A percentile compares a stretch with the other conserved stretches of the same genome.
These are phyloP conservation scores for Solanum raphanifolium DNA, from an alignment of 257 asterid species.

Conservation along the genomic window DNA sequence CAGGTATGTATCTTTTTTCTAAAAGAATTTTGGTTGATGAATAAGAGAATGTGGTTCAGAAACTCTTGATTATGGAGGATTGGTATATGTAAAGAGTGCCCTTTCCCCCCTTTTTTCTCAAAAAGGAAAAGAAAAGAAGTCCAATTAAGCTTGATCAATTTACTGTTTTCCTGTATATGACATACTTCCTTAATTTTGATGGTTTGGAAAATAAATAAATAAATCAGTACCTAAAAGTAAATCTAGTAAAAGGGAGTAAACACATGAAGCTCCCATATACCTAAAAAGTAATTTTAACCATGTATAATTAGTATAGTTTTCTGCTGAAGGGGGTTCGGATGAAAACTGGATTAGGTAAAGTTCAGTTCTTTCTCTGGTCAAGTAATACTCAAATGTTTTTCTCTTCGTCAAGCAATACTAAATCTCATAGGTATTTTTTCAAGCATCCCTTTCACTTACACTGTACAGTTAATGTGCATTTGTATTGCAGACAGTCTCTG, in stretches of 20 bases:
- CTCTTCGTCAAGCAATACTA: background rate
- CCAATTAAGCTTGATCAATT: background rate
- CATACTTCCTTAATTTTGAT: background rate
- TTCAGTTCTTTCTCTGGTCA: background rate
- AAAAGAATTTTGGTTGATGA: background rate
- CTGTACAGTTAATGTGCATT: background rate
- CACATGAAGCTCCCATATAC: background rate
- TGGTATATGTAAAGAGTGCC: background rate
- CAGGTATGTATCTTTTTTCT: slow-evolving; percentile 34
- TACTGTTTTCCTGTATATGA: background rate
- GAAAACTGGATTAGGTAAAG: background rate
- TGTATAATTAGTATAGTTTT: background rate
- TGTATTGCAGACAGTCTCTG: background rate
- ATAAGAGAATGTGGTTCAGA: background rate
- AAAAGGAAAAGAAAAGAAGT: background rate
- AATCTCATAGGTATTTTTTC: background rate
- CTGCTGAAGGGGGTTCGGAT: background rate
- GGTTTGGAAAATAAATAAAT: background rate
- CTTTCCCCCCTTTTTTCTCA: background rate
- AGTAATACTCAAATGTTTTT: background rate
- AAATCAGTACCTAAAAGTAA: background rate
- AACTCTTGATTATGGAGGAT: background rate
- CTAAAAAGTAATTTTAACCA: too few relatives aligned
- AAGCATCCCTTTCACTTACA: background rate
- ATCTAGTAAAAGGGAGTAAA: background rate